Evolutionary conservation across 2,329 filamentous ascomycete species (phyloP), one percentile per base, ranked within the genome.

Genomic region (Ustilaginoidea virens): DNA sequence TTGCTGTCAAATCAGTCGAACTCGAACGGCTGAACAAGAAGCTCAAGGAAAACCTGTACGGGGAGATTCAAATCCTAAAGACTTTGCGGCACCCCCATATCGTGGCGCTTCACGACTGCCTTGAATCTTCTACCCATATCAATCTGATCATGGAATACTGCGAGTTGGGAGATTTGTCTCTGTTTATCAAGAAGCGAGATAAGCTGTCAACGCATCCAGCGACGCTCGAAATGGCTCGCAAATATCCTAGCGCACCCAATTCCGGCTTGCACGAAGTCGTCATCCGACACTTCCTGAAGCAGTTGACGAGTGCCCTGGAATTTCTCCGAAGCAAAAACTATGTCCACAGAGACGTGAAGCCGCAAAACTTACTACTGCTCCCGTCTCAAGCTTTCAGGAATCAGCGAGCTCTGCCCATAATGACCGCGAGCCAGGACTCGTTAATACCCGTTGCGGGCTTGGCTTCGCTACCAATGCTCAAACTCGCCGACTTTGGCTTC

Each of bases 101-200:
- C 43, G 90, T 96, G 40, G 81, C 85, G 42, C 75, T 98, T 27
- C 86, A 94, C 60, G 83, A 93, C 56, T 94, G 86, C 59, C 69
- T 87, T 52, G 86, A 96, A 53, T 79, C 82, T 1, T 62, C 72
- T 4, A 76, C 77, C 14, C 81, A 92, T 47, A 94, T 96, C 56
- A 90, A 98, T 56, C 69, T 98, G 33, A 77, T 96, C 38, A 98
- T 96, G 87, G 90, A 98, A 58, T 96, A 92, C 56, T 96, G 90
- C 58, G 83, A 92, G 49, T 69, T 98, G 23, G 87, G 90, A 14
- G 90, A 98, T 48, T 59, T 98, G 33, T 92, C 90, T 8, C 66
- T 87, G 30, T 96, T 98, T 55, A 94, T 98, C 59, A 92, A 90
- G 65, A 92, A 90, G 58, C 73, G 87, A 35, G 75, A 87, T 35